Percentiles rank a stretch among this genome's conserved stretches.
These are phyloP conservation scores for Pilobolus umbonatus DNA, from an alignment of 192 early-diverging fungal species.

Conservation along the genomic window DNA sequence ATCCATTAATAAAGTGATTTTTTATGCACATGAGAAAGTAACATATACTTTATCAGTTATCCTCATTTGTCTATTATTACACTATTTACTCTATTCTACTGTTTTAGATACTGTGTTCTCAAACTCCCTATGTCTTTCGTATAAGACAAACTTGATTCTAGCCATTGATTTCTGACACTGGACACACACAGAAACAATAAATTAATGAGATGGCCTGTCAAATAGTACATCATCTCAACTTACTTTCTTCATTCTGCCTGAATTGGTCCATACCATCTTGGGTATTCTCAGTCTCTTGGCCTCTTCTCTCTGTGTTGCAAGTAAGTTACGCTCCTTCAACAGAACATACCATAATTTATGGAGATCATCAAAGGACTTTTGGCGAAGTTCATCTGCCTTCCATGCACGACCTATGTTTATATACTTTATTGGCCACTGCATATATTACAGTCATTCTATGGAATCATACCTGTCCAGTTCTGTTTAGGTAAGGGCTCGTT, in stretches of 20 bases:
- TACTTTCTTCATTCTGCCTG: slow-evolving; percentile 62
- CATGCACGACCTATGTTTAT: slow-evolving; percentile 71
- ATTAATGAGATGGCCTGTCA: neutral
- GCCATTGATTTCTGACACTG: slow-evolving; percentile 83
- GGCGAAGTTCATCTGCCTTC: slow-evolving; percentile 81
- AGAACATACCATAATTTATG: slow-evolving; percentile 93
- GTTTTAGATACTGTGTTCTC: no score
- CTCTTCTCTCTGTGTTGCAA: slow-evolving; percentile 71
- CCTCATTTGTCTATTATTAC: no score
- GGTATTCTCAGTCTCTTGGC: slow-evolving; percentile 51
- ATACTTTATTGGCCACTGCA: no score
- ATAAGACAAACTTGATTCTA: slow-evolving; percentile 73
- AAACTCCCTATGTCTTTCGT: slow-evolving; percentile 65
- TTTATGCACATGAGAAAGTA: no score
- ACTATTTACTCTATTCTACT: no score
- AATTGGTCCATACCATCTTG: slow-evolving; percentile 53
- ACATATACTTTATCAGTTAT: no score
- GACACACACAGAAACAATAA: neutral
- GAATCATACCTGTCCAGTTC: slow-evolving; percentile 28
- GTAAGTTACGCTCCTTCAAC: slow-evolving; percentile 79
- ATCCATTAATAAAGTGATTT: no score
- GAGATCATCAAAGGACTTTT: slow-evolving; percentile 95
- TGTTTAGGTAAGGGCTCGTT: slow-evolving; percentile 25
- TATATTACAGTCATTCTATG: no score
- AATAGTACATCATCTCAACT: slow-evolving; percentile 2